phyloP scores from a whole-genome alignment of 495 filamentous ascomycete genomes.

The Parathielavia hyrcaniae region DNA sequence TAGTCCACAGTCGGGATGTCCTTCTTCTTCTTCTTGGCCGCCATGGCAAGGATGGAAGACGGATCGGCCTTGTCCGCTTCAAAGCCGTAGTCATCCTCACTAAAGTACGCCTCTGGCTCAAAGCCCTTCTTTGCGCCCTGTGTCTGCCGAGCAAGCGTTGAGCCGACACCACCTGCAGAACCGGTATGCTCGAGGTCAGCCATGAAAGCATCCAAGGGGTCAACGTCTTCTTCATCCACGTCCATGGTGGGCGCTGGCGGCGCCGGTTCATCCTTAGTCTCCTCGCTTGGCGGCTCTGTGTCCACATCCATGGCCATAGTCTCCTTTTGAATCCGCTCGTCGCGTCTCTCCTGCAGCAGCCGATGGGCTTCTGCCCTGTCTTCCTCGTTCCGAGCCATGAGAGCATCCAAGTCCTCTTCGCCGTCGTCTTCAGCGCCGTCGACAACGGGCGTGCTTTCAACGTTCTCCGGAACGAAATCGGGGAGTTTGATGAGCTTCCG shows the following conservation, averaged over 20 bases:
- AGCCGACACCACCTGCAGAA: slow-evolving; percentile 19
- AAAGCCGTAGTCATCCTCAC: slow-evolving; percentile 71
- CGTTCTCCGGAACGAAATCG: slow-evolving; percentile 60
- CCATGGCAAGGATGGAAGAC: slow-evolving; percentile 73
- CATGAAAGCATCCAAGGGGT: slow-evolving; percentile 97
- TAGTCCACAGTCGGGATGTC: slow-evolving; percentile 86
- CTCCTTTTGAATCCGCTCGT: slow-evolving; percentile 44
- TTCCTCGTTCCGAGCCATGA: slow-evolving; percentile 67
- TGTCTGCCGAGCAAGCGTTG: slow-evolving; percentile 39
- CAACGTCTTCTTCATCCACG: slow-evolving; percentile 73
- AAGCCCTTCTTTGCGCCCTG: slow-evolving; percentile 41
- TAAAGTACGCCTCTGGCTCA: slow-evolving; percentile 78
- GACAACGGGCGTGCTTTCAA: slow-evolving; percentile 52
- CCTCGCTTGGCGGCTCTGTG: slow-evolving; percentile 23
- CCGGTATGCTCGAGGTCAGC: slow-evolving; percentile 52
- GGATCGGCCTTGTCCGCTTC: slow-evolving; percentile 70
- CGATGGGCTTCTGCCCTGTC: slow-evolving; percentile 78
- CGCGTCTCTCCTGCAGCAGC: slow-evolving; percentile 53
- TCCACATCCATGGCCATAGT: slow-evolving; percentile 51
- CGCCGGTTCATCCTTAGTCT: slow-evolving; percentile 24
- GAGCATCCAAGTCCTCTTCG: slow-evolving; percentile 67
- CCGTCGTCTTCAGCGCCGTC: slow-evolving; percentile 52
- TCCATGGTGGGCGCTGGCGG: slow-evolving; percentile 40
- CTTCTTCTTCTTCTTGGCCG: slow-evolving; percentile 93
- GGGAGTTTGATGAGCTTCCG: slow-evolving; percentile 86